phyloP scores from a whole-genome alignment of 2,329 filamentous ascomycete species.

The Fusarium sororula region DNA sequence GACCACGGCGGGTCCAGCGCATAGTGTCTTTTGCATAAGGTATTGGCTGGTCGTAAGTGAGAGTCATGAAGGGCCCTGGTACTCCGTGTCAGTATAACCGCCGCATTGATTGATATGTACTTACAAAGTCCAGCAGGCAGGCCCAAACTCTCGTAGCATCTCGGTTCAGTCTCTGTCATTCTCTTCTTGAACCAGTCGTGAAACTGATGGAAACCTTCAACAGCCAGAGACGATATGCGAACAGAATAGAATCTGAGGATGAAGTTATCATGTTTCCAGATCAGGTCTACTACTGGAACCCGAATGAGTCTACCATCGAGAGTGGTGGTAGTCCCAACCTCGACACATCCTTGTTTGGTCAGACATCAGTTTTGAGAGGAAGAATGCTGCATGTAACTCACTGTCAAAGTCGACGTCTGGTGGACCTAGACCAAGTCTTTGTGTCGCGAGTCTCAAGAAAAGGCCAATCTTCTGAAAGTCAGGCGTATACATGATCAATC shows the following conservation, averaged over 20 bases:
- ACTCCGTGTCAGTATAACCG: fast-evolving
- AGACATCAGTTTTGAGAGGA: fast-evolving
- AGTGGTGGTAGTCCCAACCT: not conserved
- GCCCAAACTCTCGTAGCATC: not conserved
- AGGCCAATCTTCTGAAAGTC: not conserved
- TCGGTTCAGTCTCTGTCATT: not conserved
- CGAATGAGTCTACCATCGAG: not conserved
- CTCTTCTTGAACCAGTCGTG: not conserved
- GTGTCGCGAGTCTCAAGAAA: not conserved
- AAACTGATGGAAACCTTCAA: not conserved
- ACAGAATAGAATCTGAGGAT: not conserved
- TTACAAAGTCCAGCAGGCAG: not conserved
- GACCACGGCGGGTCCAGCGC: not conserved
- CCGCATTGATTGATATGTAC: fast-evolving
- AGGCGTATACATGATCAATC: not conserved
- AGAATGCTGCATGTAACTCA: not conserved
- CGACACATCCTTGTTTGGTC: not conserved
- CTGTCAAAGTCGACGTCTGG: not conserved
- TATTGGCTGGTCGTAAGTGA: not conserved
- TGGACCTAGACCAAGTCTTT: not conserved
- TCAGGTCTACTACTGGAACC: not conserved
- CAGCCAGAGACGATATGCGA: not conserved
- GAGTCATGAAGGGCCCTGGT: not conserved
- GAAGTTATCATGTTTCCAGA: not conserved
- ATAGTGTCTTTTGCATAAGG: not conserved